Conservation (phyloP, 2,329 filamentous ascomycete genomes). For the Aspergillus udagawae region DNA sequence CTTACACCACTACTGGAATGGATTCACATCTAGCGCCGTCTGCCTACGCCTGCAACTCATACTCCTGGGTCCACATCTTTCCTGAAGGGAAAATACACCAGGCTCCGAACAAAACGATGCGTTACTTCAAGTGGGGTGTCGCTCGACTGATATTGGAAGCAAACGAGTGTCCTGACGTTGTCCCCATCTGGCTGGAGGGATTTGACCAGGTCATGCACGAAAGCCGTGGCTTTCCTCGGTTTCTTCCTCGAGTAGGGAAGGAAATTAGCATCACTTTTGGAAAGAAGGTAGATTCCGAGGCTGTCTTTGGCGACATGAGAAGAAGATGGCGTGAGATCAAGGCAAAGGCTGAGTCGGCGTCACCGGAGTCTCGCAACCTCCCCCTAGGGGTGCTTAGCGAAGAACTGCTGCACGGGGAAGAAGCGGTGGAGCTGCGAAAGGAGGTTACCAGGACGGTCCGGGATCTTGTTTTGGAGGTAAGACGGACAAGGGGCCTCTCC, state of each 20-base stretch:
- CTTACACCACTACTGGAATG: constrained; percentile 37
- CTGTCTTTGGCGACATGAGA: constrained; percentile 73
- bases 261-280: constrained; percentile 52
- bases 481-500: constrained; percentile 66
- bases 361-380: constrained; percentile 31
- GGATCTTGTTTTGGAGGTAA: constrained; percentile 73
- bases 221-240: constrained; percentile 71
- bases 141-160: constrained; percentile 87
- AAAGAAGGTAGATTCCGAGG: constrained; percentile 68
- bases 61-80: constrained; percentile 91
- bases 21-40: constrained; percentile 65
- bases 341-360: constrained; percentile 49
- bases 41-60: constrained; percentile 63
- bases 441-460: constrained; percentile 77
- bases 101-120: constrained; percentile 69
- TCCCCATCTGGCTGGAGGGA: constrained; percentile 94
- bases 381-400: constrained; percentile 59
- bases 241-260: constrained; percentile 74
- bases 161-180: constrained; percentile 78
- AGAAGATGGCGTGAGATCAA: constrained; percentile 66
- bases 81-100: constrained; percentile 95
- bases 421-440: constrained; percentile 71
- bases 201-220: constrained; percentile 87
- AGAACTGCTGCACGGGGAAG: constrained; percentile 62
- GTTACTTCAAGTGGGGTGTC: constrained; percentile 98